Percentiles rank a stretch among this genome's conserved stretches.
Evolutionary conservation across 306 rosid genomes (phyloP).

Genomic region (Sicyos baderoa): DNA sequence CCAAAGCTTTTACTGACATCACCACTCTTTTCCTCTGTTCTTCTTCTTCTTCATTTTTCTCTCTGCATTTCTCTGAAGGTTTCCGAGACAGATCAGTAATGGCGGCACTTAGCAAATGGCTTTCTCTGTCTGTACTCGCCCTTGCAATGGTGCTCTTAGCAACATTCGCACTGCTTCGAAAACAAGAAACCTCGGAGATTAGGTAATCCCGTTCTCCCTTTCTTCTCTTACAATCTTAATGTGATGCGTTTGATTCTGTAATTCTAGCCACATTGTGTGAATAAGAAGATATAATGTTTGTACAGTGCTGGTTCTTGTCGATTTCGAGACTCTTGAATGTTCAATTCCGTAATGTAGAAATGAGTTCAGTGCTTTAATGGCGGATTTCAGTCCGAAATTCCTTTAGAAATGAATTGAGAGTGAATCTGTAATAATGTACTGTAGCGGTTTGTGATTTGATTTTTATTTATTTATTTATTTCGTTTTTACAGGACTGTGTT

Average conservation of each 20-base stretch:
- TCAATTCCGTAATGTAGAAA: not conserved
- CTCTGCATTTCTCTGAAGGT: no score
- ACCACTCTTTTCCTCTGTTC: constrained; percentile 25
- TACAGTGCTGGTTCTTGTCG: not conserved
- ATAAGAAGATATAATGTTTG: not conserved
- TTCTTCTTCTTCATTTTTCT: constrained; percentile 2
- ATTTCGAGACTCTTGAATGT: constrained; percentile 7
- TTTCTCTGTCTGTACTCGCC: not conserved
- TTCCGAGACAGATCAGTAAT: not conserved
- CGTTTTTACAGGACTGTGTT: constrained; percentile 36
- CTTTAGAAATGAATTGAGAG: not conserved
- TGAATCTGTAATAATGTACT: not conserved
- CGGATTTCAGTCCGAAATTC: not conserved
- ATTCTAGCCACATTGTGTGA: not conserved
- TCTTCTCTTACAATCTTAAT: not conserved
- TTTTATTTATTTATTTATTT: not conserved
- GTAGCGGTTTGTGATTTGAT: not conserved
- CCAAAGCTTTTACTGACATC: constrained; percentile 29
- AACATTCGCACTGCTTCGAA: constrained; percentile 4
- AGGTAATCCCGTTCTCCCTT: not conserved
- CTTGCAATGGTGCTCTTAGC: not conserved
- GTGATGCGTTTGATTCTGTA: not conserved
- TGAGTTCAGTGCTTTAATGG: constrained; percentile 1
- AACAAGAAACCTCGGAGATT: not conserved
- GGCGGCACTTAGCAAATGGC: constrained; percentile 12